Evolutionary conservation across 768 basidiomycete species (phyloP).

Genomic region (Boletus sp.): DNA sequence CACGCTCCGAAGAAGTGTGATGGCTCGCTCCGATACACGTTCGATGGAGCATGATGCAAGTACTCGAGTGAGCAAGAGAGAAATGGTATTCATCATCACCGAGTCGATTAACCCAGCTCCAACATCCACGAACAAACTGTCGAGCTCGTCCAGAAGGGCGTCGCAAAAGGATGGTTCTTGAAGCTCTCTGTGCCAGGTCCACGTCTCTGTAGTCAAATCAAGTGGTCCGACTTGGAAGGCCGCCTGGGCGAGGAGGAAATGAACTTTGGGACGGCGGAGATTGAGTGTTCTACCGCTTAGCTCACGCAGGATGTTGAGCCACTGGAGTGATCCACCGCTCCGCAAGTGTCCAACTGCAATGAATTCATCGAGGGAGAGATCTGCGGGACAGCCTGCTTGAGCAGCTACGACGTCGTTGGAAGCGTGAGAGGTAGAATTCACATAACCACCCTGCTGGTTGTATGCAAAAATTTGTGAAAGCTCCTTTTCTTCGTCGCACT

Average conservation of each 20-base stretch:
- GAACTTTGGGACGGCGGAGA: background rate
- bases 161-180: background rate
- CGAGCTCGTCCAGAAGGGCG: background rate
- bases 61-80: conserved; percentile 24
- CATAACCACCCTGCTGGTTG: no score
- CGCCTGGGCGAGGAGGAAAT: background rate
- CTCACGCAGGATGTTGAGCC: background rate
- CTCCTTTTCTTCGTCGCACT: no score
- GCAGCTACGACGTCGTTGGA: background rate
- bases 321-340: background rate
- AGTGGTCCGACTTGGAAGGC: conserved; percentile 22
- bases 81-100: conserved; percentile 27
- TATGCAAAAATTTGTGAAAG: no score
- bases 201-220: background rate
- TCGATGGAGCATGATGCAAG: background rate
- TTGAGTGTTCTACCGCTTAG: background rate
- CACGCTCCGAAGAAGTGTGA: background rate
- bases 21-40: background rate
- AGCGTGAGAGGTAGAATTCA: background rate
- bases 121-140: background rate
- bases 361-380: background rate
- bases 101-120: conserved; percentile 10
- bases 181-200: background rate
- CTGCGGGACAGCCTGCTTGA: background rate
- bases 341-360: background rate